A percentile compares a stretch with the other conserved stretches of the same genome.
These are phyloP conservation scores for Pythium phragmiticola DNA, from an alignment of 352 stramenopile genomes.

Conservation along the genomic window DNA sequence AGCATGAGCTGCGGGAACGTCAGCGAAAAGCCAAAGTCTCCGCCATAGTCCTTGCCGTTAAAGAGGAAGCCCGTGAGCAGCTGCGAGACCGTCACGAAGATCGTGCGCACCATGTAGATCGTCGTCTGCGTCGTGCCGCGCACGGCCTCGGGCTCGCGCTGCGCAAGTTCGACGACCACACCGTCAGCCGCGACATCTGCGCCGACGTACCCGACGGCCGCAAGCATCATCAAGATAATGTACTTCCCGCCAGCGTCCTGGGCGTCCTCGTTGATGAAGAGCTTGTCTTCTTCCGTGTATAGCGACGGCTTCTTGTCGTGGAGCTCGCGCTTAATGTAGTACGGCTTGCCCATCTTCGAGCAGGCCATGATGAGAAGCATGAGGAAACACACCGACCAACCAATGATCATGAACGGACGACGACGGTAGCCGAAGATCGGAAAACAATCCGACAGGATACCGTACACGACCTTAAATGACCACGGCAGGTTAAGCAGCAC, in stretches of 20 bases:
- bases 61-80: constrained; percentile 21
- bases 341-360: constrained; percentile 13
- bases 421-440: constrained; percentile 23
- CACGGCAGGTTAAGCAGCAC: constrained; percentile 13
- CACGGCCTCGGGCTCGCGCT: constrained; percentile 25
- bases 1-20: constrained; percentile 24
- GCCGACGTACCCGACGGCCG: constrained; percentile 26
- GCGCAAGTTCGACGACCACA: constrained; percentile 24
- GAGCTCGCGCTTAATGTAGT: constrained; percentile 10
- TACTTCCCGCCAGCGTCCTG: constrained; percentile 8
- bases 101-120: constrained; percentile 23
- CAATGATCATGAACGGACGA: constrained; percentile 23
- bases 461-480: constrained; percentile 25
- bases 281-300: constrained; percentile 3
- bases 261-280: constrained; percentile 10
- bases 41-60: constrained; percentile 26
- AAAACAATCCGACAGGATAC: constrained; percentile 17
- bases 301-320: neutral
- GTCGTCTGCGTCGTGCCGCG: constrained; percentile 29
- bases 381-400: constrained; percentile 12
- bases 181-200: constrained; percentile 25
- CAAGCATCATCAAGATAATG: constrained; percentile 21
- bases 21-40: constrained; percentile 14
- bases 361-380: constrained; percentile 17
- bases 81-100: constrained; percentile 14